Conservation (phyloP, 805 yeast species). For the Ogataea kodamae region DNA sequence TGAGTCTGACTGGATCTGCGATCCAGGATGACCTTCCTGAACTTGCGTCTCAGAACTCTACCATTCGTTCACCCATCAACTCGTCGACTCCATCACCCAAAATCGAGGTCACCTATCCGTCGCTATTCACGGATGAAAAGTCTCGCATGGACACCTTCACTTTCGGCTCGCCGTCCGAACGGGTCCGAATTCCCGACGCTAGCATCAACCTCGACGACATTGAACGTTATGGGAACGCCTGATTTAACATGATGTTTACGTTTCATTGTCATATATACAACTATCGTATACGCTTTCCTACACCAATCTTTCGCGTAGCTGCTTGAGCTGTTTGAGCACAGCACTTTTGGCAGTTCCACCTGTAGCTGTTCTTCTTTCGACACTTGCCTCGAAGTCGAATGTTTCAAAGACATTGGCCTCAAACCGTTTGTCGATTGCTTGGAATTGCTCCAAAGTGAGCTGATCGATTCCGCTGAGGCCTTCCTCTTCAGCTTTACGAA, state of each 20-base stretch:
- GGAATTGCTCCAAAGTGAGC: conserved; percentile 71
- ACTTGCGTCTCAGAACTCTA: conserved; percentile 2
- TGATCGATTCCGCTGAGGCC: conserved; percentile 82
- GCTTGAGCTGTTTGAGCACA: conserved; percentile 59
- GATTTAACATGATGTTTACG: neutral
- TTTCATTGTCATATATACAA: no score
- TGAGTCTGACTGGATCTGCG: conserved; percentile 13
- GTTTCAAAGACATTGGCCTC: conserved; percentile 74
- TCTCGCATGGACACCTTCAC: conserved; percentile 14
- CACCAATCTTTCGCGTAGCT: conserved; percentile 27
- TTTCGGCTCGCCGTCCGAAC: conserved; percentile 7
- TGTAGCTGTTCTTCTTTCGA: conserved; percentile 92
- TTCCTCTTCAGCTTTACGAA: conserved; percentile 79
- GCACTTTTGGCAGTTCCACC: conserved; percentile 97
- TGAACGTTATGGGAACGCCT: conserved; percentile 3
- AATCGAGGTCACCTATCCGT: conserved; percentile 5
- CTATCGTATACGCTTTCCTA: no score
- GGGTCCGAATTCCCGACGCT: conserved; percentile 9
- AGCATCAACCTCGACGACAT: conserved; percentile 22
- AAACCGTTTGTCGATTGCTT: conserved; percentile 77
- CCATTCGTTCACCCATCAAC: conserved; percentile 5
- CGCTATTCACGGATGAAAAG: conserved; percentile 8
- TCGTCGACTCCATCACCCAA: conserved; percentile 11
- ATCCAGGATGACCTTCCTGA: conserved; percentile 12
- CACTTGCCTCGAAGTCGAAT: conserved; percentile 91